Conservation (phyloP, 2,329 filamentous ascomycete genomes). For the Didymella exigua region DNA sequence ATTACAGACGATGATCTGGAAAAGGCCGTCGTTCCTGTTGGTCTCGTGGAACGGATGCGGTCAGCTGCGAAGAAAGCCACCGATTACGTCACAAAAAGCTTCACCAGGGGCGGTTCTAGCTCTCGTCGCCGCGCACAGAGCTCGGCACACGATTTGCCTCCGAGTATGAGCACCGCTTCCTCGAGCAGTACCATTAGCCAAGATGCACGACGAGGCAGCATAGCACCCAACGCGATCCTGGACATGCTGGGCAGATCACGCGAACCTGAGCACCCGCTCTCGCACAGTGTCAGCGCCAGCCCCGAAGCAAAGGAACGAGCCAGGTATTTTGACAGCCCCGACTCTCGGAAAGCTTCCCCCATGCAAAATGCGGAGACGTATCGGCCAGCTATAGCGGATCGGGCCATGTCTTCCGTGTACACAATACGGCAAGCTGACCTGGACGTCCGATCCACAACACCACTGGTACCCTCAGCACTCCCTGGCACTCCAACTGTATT, state of each 20-base stretch:
- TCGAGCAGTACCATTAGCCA: constrained; percentile 62
- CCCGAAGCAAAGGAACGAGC: constrained; percentile 58
- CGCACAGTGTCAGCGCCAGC: constrained; percentile 74
- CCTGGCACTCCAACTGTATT: constrained; percentile 53
- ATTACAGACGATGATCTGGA: constrained; percentile 93
- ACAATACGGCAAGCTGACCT: constrained; percentile 53
- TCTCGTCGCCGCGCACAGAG: constrained; percentile 62
- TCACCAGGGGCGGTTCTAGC: constrained; percentile 38
- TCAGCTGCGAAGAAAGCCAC: constrained; percentile 65
- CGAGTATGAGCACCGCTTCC: constrained; percentile 58
- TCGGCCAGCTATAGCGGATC: constrained; percentile 43
- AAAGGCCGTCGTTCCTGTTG: constrained; percentile 85
- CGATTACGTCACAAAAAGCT: constrained; percentile 35
- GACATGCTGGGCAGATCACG: constrained; percentile 57
- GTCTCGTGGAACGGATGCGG: constrained; percentile 81
- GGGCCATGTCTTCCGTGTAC: constrained; percentile 53
- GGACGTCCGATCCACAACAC: constrained; percentile 41
- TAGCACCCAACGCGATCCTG: constrained; percentile 64
- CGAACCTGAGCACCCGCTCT: constrained; percentile 71
- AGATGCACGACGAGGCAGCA: constrained; percentile 61
- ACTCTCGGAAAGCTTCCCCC: constrained; percentile 50
- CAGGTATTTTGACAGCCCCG: constrained; percentile 45
- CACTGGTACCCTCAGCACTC: constrained; percentile 50
- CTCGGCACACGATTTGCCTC: constrained; percentile 61
- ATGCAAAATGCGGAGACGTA: constrained; percentile 37